phyloP scores from a whole-genome alignment of 352 stramenopile species.

The Thalassiosira allenii region DNA sequence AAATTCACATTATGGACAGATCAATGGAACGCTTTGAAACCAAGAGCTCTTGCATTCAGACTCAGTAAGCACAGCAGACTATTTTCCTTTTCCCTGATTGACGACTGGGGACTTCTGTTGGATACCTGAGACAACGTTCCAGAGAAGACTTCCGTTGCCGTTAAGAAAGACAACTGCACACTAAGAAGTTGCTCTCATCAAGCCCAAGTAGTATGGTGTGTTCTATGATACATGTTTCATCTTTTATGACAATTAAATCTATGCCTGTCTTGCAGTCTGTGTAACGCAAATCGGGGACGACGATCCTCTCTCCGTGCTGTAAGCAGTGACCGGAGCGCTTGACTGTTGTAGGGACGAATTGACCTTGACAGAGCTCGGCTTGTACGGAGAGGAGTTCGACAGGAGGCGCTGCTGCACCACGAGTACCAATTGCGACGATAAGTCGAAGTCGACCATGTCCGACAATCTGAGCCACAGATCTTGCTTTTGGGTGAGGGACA shows the following conservation, averaged over 20 bases:
- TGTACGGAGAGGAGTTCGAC: slow-evolving; percentile 1
- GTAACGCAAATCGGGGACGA: slow-evolving; percentile 29
- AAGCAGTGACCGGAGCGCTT: not conserved
- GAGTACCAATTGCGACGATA: slow-evolving; percentile 12
- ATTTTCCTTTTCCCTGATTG: no score
- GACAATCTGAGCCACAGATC: slow-evolving; percentile 31
- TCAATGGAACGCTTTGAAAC: no score
- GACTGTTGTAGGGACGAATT: not conserved
- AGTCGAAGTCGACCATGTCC: slow-evolving; percentile 12
- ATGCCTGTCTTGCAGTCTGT: slow-evolving; percentile 13
- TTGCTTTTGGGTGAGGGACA: slow-evolving; percentile 11
- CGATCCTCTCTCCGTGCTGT: not conserved
- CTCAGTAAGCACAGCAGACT: no score
- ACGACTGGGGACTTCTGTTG: no score
- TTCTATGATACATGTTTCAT: no score
- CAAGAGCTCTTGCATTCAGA: no score
- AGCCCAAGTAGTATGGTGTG: no score
- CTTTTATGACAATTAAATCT: not conserved
- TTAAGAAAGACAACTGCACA: no score
- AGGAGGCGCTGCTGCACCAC: slow-evolving; percentile 16
- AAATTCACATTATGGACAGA: no score
- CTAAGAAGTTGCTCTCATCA: no score
- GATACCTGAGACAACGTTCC: no score
- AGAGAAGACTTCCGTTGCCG: no score
- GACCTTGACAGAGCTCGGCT: slow-evolving; percentile 1